Base-by-base conservation (phyloP, 2,329 filamentous ascomycete species). In the Phialophora tarda region DNA sequence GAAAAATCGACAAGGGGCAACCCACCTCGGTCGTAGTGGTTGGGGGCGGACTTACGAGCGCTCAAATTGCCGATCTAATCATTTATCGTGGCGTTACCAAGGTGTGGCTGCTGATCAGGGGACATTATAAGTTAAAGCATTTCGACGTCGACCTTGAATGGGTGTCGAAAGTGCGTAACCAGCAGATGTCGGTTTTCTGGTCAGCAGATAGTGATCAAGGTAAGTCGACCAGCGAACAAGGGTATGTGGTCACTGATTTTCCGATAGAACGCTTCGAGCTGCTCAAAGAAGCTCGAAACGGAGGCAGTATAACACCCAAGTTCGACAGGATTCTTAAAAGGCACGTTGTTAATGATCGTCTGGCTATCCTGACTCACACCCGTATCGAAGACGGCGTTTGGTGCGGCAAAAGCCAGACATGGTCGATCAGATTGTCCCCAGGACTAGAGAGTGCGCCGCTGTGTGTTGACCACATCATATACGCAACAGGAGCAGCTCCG, bases 161-260 rank as follows among this genome's bases (percentile, higher is more conserved):
- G 91, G 90, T 94, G 77, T 90, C 89, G 10, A 94, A 94, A 75
- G 94, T 91, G 76, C 88, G 89, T 63, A 94, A 94, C 75, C 85
- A 87, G 62, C 87, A 91, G 71, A 90, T 93, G 74, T 88, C 91
- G 0, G 83, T 84, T 0, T 95, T 93, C 76, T 93, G 90, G 89
- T 87, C 86, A 6, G 89, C 90, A 3, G 90, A 93, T 71, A 86
- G 85, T 5, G 88, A 92, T 66, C 84, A 87, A 73, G 66, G 66
- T 66, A 61, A 17, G 66, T 60, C 21, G 57, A n/a, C n/a, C n/a
- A 26, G 30, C 26, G n/a, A 17, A 26, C 0, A 24, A 23, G 28
- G 28, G 10, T 24, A 34, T 38, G 28, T 3, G 17, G 26, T n/a
- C 26, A 50, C 57, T 59, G 38, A 71, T 65, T 73, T 23, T 23